Evolutionary conservation across 2,329 filamentous ascomycete species (phyloP).

Genomic region (Alternaria angustiovoidea): DNA sequence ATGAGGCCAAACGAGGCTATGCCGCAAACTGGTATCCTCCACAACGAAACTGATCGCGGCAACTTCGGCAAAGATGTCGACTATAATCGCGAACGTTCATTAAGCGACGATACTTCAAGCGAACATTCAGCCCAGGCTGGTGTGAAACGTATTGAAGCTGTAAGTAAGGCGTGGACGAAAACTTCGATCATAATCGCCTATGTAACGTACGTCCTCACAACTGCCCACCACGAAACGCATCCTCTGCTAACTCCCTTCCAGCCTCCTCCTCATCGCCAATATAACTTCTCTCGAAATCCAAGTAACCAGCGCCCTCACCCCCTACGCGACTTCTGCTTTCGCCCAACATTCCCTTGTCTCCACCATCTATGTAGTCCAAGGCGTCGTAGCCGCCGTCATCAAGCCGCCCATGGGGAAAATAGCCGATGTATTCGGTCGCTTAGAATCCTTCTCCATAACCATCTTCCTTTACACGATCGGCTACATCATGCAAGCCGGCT

Average conservation of each 20-base stretch:
- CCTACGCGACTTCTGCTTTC: conserved; percentile 73
- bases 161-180: conserved; percentile 60
- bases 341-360: conserved; percentile 70
- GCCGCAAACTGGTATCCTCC: not conserved
- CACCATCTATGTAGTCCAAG: conserved; percentile 70
- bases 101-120: conserved; percentile 19
- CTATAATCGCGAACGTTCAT: conserved; percentile 2
- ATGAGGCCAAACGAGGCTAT: conserved; percentile 13
- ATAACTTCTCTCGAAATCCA: conserved; percentile 73
- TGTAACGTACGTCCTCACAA: conserved; percentile 41
- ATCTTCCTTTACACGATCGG: conserved; percentile 65
- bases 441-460: conserved; percentile 65
- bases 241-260: conserved; percentile 26
- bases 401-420: conserved; percentile 69
- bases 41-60: conserved; percentile 11
- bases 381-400: conserved; percentile 68
- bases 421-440: conserved; percentile 68
- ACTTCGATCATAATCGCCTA: conserved; percentile 58
- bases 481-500: conserved; percentile 66
- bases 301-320: conserved; percentile 66
- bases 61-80: conserved; percentile 17
- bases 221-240: not conserved
- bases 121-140: conserved; percentile 51
- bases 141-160: conserved; percentile 59
- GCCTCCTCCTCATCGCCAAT: conserved; percentile 66